Conservation (phyloP, 306 rosid species). For the Amphicarpaea edgeworthii region DNA sequence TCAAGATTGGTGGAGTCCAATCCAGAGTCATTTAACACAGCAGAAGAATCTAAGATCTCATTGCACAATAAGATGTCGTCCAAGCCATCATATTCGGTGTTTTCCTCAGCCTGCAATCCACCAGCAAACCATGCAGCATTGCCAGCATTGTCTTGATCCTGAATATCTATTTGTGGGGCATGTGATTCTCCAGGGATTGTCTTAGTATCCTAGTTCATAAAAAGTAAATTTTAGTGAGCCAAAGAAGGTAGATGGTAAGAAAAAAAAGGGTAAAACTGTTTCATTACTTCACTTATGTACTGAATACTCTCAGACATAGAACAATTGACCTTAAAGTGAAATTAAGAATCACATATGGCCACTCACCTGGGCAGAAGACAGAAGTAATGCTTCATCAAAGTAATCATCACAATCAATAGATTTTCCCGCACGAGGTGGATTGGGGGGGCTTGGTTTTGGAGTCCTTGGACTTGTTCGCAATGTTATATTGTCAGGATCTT, state of each 20-base stretch:
- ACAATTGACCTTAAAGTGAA: slow-evolving; percentile 7
- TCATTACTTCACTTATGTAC: background rate
- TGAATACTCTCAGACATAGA: background rate
- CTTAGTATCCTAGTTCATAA: slow-evolving; percentile 58
- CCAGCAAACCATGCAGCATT: slow-evolving; percentile 71
- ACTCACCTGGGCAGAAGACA: slow-evolving; percentile 58
- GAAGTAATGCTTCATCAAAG: slow-evolving; percentile 46
- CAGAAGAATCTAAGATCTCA: slow-evolving; percentile 61
- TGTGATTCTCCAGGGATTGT: slow-evolving; percentile 39
- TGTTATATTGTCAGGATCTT: slow-evolving; percentile 51
- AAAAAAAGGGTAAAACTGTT: background rate
- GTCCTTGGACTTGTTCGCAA: slow-evolving; percentile 74
- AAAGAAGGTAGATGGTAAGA: slow-evolving; percentile 1
- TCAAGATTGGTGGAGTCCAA: slow-evolving; percentile 36
- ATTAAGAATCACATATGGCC: slow-evolving; percentile 28
- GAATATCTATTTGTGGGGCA: slow-evolving; percentile 41
- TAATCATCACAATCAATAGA: slow-evolving; percentile 46
- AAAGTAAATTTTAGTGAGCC: slow-evolving; percentile 24
- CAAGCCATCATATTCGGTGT: slow-evolving; percentile 48
- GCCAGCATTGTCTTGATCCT: slow-evolving; percentile 42
- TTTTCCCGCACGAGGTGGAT: slow-evolving; percentile 66
- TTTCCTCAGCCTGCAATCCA: slow-evolving; percentile 70
- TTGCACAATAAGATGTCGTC: slow-evolving; percentile 75
- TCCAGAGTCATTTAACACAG: slow-evolving; percentile 42
- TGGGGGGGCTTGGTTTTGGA: slow-evolving; percentile 70